Conservation (phyloP, 306 rosid species). For the Malus orientalis region DNA sequence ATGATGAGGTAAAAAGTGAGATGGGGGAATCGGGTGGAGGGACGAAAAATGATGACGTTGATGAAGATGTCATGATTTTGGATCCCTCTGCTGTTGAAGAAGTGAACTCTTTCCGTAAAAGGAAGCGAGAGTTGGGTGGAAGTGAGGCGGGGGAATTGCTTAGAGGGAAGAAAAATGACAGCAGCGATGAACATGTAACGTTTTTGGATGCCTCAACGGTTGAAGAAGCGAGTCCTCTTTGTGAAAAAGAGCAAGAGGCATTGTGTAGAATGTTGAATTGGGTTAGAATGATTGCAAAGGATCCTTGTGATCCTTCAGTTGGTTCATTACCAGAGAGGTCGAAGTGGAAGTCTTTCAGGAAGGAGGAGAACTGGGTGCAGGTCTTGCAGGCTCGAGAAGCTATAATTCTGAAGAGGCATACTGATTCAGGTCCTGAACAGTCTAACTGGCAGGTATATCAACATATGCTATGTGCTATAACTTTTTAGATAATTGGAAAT, state of each 20-base stretch:
- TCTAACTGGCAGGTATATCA: constrained; percentile 51
- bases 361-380: constrained; percentile 53
- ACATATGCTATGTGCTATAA: neutral
- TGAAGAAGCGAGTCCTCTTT: constrained; percentile 10
- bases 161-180: constrained; percentile 13
- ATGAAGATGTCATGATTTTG: constrained; percentile 21
- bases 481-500: neutral
- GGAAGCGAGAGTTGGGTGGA: constrained; percentile 28
- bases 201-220: constrained; percentile 18
- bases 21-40: constrained; percentile 18
- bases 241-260: constrained; percentile 21
- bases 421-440: constrained; percentile 31
- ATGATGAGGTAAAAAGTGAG: constrained; percentile 13
- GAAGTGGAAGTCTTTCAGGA: constrained; percentile 47
- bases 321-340: constrained; percentile 48
- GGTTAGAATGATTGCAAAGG: constrained; percentile 41
- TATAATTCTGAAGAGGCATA: constrained; percentile 28
- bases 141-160: constrained; percentile 6
- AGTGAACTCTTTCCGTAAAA: constrained; percentile 11
- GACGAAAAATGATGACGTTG: neutral
- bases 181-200: constrained; percentile 10
- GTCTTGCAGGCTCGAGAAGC: constrained; percentile 58
- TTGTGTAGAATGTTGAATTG: constrained; percentile 39
- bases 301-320: constrained; percentile 54
- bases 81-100: constrained; percentile 21